These are phyloP conservation scores for Lachancea nothofagi DNA, from an alignment of 805 yeast species.

Conservation along the genomic window DNA sequence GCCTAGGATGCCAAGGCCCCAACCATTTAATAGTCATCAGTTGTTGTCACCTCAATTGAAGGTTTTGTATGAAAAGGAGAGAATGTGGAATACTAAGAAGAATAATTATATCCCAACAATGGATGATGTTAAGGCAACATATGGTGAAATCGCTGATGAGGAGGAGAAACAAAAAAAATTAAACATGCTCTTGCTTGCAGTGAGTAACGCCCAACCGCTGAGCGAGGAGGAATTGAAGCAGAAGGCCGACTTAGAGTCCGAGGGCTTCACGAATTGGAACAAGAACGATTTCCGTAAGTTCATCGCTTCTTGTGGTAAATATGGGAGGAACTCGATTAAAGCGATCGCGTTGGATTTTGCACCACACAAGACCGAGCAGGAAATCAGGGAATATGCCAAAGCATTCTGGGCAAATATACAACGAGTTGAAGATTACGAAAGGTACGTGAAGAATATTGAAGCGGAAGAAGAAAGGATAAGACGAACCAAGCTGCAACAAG, in stretches of 20 bases:
- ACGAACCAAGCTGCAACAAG: conserved; percentile 63
- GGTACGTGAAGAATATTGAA: conserved; percentile 74
- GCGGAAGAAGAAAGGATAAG: conserved; percentile 81
- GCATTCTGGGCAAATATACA: conserved; percentile 76
- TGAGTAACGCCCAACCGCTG: conserved; percentile 70
- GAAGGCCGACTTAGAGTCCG: conserved; percentile 50
- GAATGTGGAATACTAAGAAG: conserved; percentile 66
- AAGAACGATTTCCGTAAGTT: conserved; percentile 84
- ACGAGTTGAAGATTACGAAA: conserved; percentile 85
- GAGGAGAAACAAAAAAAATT: conserved; percentile 43
- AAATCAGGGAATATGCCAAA: conserved; percentile 68
- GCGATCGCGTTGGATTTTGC: conserved; percentile 69
- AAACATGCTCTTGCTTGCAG: conserved; percentile 62
- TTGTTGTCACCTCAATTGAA: conserved; percentile 73
- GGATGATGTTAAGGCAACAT: conserved; percentile 44
- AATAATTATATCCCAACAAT: conserved; percentile 60
- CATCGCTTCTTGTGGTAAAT: conserved; percentile 64
- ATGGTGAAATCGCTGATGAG: conserved; percentile 37
- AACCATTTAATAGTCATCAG: conserved; percentile 83
- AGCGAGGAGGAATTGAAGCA: conserved; percentile 74
- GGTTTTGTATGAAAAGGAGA: conserved; percentile 76
- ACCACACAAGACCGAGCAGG: conserved; percentile 74
- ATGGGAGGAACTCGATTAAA: conserved; percentile 70
- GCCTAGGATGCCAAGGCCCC: conserved; percentile 81
- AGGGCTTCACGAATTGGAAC: conserved; percentile 80